phyloP scores from a whole-genome alignment of 2,329 filamentous ascomycete genomes.

The Aspergillus floridensis region DNA sequence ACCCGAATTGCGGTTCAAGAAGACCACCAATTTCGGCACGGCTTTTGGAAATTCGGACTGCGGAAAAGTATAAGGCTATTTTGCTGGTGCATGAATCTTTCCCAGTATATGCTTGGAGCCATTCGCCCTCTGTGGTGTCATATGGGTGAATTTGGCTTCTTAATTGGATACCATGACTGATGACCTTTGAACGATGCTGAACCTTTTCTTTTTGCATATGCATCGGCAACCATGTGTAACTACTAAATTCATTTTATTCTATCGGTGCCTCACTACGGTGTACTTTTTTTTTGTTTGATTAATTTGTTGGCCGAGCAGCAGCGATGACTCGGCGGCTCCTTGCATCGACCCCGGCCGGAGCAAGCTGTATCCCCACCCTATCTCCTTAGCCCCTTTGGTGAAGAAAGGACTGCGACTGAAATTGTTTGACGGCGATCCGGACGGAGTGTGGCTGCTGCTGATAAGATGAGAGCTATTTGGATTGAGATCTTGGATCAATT shows the following conservation, averaged over 20 bases:
- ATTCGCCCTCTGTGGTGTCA: background rate
- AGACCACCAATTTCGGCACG: constrained; percentile 49
- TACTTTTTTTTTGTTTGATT: background rate
- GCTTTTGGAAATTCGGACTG: constrained; percentile 39
- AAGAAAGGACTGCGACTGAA: background rate
- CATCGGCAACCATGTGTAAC: constrained; percentile 11
- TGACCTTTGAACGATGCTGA: constrained; percentile 11
- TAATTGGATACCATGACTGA: constrained; percentile 15
- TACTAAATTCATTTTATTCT: constrained; percentile 1
- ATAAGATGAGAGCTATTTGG: background rate
- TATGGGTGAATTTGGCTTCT: background rate
- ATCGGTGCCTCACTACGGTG: background rate
- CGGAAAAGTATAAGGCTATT: constrained; percentile 13
- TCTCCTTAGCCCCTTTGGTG: background rate
- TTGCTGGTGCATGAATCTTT: background rate
- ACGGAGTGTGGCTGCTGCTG: background rate
- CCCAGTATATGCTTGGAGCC: background rate
- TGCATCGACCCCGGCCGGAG: constrained; percentile 8
- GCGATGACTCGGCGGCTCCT: constrained; percentile 8
- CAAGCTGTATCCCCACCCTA: constrained; percentile 6
- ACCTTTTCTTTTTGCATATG: background rate
- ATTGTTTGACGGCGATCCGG: background rate
- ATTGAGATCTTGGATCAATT: constrained; percentile 3
- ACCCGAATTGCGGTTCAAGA: constrained; percentile 43
- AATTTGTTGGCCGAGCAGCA: background rate